These are phyloP conservation scores for Allium cepa DNA, from an alignment of 106 monocot species.

Conservation along the genomic window DNA sequence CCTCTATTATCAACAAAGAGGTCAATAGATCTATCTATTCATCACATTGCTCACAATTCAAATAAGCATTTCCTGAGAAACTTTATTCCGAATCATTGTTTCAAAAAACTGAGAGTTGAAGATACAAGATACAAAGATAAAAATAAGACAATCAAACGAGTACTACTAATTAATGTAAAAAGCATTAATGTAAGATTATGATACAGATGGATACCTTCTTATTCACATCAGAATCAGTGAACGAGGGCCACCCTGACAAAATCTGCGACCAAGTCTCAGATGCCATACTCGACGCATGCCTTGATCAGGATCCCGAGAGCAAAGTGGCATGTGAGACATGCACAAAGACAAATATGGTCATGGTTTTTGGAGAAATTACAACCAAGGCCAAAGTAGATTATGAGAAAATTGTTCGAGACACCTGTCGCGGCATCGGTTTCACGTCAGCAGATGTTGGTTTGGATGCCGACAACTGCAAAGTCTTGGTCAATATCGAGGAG, in stretches of 20 bases:
- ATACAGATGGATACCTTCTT: constrained; percentile 23
- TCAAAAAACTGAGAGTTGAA: no score
- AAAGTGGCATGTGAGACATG: constrained; percentile 27
- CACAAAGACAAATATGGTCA: constrained; percentile 24
- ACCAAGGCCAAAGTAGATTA: constrained; percentile 25
- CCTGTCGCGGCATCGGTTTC: constrained; percentile 18
- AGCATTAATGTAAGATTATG: no score
- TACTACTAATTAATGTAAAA: no score
- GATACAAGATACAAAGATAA: no score
- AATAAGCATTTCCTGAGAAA: no score
- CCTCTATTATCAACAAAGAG: no score
- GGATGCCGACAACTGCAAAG: constrained; percentile 17
- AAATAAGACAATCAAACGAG: no score
- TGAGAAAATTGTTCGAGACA: constrained; percentile 23
- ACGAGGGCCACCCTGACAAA: constrained; percentile 24
- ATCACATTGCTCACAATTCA: no score
- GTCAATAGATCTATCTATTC: no score
- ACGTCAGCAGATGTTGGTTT: constrained; percentile 17
- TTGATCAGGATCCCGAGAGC: constrained; percentile 18
- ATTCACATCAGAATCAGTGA: constrained; percentile 23
- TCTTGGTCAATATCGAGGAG: constrained; percentile 21
- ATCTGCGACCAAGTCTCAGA: constrained; percentile 24
- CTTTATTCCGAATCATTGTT: no score
- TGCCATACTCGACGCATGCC: constrained; percentile 19
- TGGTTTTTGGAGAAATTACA: constrained; percentile 20